Evolutionary conservation across 805 yeast genomes (phyloP), one percentile per base, ranked within the genome.

Genomic region (Hanseniaspora mollemarum): DNA sequence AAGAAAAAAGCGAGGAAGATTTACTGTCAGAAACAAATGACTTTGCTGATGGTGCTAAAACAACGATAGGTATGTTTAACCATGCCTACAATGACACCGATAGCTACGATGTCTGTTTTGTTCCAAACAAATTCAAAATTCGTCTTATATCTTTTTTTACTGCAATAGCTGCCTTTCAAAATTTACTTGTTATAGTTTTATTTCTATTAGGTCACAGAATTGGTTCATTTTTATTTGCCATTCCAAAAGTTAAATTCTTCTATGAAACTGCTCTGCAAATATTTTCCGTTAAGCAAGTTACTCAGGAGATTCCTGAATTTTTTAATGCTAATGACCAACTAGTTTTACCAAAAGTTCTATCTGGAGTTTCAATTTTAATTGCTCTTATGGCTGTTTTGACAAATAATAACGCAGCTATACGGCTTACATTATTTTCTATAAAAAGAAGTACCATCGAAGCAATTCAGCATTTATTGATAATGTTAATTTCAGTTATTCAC

Each of bases 71-170:
- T 9, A 29, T 45, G 18, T 37, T 36, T n/a, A 28, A 26, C 3
- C 21, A 45, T 29, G 25, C 49, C 3, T 36, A 24, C 22, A 38
- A 31, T 8, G 22, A 45, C 19, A n/a, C n/a, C 21, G 36, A 45
- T 35, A 5, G 36, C 10, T 46, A 29, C 38, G 50, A 46, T 29
- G 35, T 46, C 3, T 46, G 50, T 24, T 46, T 38, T 29, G 24
- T 46, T 4, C 50, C 50, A 4, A 2, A 29, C 5, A 35, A 38
- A 4, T 46, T 46, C 13, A 29, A 31, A 29, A 4, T 31, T 5
- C 37, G 50, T 21, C 21, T 46, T 22, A 38, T 25, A 22, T 4
- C 31, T 4, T 46, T n/a, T 15, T 46, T 46, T 32, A n/a, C 42
- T n/a, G 15, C 21, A 2, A 38, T 38, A 8, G 24, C 38, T 2